phyloP scores from a whole-genome alignment of 805 yeast genomes.

The Nakazawaea holstii region DNA sequence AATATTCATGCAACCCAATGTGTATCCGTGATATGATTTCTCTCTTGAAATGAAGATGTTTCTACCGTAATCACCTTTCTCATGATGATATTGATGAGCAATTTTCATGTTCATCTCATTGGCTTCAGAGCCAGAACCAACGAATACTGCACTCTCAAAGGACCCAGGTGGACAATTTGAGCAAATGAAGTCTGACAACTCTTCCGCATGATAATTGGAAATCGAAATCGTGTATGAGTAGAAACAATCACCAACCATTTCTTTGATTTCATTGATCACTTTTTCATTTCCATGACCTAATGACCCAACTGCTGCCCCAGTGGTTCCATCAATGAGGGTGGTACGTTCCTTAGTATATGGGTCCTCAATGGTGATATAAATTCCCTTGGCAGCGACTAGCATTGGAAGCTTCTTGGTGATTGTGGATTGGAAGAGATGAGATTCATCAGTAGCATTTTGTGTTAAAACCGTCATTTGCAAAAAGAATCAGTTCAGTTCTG shows the following conservation, averaged over 20 bases:
- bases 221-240: conserved; percentile 29
- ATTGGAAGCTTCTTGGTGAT: conserved; percentile 31
- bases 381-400: conserved; percentile 39
- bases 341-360: conserved; percentile 31
- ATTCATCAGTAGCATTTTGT: conserved; percentile 7
- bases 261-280: conserved; percentile 32
- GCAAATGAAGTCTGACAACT: conserved; percentile 37
- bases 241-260: conserved; percentile 29
- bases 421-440: conserved; percentile 37
- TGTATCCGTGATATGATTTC: conserved; percentile 44
- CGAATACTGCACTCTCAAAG: conserved; percentile 38
- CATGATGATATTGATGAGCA: conserved; percentile 44
- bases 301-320: conserved; percentile 53
- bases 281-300: conserved; percentile 39
- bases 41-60: conserved; percentile 36
- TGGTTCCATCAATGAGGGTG: conserved; percentile 35
- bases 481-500: not conserved
- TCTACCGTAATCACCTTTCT: conserved; percentile 35
- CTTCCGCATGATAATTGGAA: conserved; percentile 35
- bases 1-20: conserved; percentile 39
- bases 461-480: no score
- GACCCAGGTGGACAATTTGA: conserved; percentile 32
- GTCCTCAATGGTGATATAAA: conserved; percentile 34
- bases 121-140: conserved; percentile 76
- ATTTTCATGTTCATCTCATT: conserved; percentile 77